Conservation (phyloP, 306 rosid species). For the Carpinus viminea region DNA sequence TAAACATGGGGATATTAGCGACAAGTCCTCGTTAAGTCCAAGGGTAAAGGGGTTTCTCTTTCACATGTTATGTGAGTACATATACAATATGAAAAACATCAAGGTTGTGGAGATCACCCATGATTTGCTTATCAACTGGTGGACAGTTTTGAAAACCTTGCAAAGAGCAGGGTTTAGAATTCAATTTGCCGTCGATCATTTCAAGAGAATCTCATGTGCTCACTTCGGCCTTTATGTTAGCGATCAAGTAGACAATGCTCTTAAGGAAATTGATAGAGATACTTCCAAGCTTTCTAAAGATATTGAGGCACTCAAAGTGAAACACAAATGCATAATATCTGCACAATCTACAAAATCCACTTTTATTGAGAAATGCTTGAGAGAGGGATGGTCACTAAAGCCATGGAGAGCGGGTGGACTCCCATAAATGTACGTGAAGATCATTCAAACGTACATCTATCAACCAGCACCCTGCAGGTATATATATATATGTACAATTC, state of each 20-base stretch:
- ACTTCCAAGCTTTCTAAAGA: neutral
- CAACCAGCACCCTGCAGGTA: no score
- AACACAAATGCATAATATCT: neutral
- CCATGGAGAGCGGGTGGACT: neutral
- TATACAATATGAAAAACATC: neutral
- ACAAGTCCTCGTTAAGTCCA: neutral
- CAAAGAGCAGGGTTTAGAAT: neutral
- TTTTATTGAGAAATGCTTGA: neutral
- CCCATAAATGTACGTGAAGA: no score
- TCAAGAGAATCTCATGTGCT: neutral
- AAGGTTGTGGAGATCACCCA: neutral
- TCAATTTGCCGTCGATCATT: neutral
- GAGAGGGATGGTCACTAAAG: neutral
- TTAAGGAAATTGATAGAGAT: neutral
- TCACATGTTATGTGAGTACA: neutral
- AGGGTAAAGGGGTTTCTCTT: neutral
- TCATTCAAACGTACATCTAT: no score
- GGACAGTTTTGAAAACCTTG: neutral
- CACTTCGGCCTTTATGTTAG: neutral
- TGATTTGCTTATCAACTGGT: neutral
- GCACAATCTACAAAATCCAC: neutral
- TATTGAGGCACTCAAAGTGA: neutral
- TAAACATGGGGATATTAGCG: neutral
- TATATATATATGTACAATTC: no score
- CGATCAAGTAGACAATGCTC: neutral